Evolutionary conservation across 2,329 filamentous ascomycete genomes (phyloP), one percentile per base, ranked within the genome.

Genomic region (Aureobasidium sp.): DNA sequence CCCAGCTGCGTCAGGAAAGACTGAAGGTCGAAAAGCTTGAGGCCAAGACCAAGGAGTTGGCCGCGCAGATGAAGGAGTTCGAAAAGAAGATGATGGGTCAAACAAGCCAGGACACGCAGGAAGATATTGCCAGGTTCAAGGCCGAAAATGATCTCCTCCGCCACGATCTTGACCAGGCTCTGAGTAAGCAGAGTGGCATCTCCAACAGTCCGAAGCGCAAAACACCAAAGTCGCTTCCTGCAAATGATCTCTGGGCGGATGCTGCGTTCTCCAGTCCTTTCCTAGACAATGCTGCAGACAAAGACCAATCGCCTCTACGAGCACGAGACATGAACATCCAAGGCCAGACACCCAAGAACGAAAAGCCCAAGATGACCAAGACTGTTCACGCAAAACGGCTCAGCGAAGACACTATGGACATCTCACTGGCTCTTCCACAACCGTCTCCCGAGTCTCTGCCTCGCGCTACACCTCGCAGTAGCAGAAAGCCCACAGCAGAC

Each of bases 1-100:
- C 85, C 63, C 83, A 85, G 67, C 79, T 93, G 39, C 82, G 82
- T 63, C 83, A 88, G 63, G 88, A 91, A 70, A 85, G 87, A 65
- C 79, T 82, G 64, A 87, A 83, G 69, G 84, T 87, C 30, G 75
- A 79, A 34, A 74, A 79, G 59, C 85, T 90, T 77, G 88, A 91
- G 70, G 77, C 79, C 63, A 81, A 79, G 67, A 80, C 87, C 58
- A 77, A 81, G 2, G 80, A 87, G 61, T 77, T 89, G 63, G 82
- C 85, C 59, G 77, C 80, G 6, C 81, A 86, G 63, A 80, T 87
- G 66, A 76, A 75, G 60, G 75, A 77, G 13, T 71, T 73, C 21
- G 72, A 77, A 50, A 72, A 65, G 34, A 59, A 69, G 63, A 53
- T 70, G 15, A 52, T 59, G 25, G 54, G 59, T 47, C 50, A 36